These are phyloP conservation scores for Cylindricascospora bacillispora DNA, from an alignment of 1,139 yeast genomes.

Conservation along the genomic window DNA sequence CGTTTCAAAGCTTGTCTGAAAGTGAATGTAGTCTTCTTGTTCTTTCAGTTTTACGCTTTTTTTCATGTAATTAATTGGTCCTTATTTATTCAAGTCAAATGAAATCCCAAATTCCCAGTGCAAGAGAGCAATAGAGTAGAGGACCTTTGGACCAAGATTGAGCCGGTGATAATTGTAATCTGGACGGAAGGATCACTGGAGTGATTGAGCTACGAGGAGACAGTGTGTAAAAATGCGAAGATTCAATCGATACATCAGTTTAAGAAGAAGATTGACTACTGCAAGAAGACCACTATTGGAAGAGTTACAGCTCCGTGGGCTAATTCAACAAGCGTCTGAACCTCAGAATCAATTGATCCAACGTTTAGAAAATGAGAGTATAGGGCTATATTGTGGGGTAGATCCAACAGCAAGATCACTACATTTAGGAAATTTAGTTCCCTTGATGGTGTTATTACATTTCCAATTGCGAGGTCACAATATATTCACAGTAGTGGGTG, in stretches of 20 bases:
- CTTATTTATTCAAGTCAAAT: too few relatives aligned
- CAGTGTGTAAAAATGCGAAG: not conserved
- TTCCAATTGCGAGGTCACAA: conserved; percentile 76
- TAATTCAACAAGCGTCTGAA: conserved; percentile 25
- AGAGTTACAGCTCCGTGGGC: conserved; percentile 24
- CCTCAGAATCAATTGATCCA: conserved; percentile 15
- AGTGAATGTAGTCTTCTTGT: too few relatives aligned
- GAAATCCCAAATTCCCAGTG: too few relatives aligned
- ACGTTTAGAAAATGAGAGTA: conserved; percentile 7
- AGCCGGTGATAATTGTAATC: too few relatives aligned
- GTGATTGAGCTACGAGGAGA: too few relatives aligned
- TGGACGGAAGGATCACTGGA: too few relatives aligned
- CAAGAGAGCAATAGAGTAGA: too few relatives aligned
- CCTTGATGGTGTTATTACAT: conserved; percentile 73
- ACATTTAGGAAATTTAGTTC: conserved; percentile 83
- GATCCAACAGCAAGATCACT: conserved; percentile 89
- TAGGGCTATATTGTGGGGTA: conserved; percentile 82
- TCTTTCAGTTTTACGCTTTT: too few relatives aligned
- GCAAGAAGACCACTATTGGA: conserved; percentile 5
- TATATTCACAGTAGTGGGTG: conserved; percentile 77
- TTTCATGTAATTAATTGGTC: too few relatives aligned
- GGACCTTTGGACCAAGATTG: too few relatives aligned
- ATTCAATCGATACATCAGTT: not conserved
- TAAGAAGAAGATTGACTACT: not conserved
- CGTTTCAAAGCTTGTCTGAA: too few relatives aligned